phyloP scores from a whole-genome alignment of 257 asterid species.

The Buddleja alternifolia region DNA sequence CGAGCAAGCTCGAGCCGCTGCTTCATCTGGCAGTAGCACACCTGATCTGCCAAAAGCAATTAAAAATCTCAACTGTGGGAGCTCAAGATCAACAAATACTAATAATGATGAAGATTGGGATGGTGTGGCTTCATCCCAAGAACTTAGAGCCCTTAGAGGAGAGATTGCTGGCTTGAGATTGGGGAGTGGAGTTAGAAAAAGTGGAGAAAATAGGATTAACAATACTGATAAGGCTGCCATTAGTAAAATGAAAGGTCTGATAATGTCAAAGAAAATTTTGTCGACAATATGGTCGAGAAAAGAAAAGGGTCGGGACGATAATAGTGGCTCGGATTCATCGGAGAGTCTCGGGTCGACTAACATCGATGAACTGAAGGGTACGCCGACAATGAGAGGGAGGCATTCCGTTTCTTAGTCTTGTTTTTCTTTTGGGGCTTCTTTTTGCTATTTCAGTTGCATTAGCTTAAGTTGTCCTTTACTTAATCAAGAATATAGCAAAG shows the following conservation, averaged over 20 bases:
- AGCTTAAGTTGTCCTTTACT: constrained; percentile 22
- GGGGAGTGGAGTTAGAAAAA: constrained; percentile 46
- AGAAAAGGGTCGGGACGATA: constrained; percentile 52
- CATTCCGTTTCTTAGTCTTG: constrained; percentile 57
- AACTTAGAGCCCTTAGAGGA: constrained; percentile 66
- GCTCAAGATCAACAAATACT: constrained; percentile 64
- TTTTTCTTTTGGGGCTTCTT: no score
- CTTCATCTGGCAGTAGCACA: constrained; percentile 71
- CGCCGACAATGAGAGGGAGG: constrained; percentile 64
- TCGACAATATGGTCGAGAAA: constrained; percentile 66
- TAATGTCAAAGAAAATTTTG: constrained; percentile 57
- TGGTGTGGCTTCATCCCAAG: constrained; percentile 64
- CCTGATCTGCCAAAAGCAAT: constrained; percentile 71
- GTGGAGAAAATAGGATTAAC: constrained; percentile 30
- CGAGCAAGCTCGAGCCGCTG: constrained; percentile 73
- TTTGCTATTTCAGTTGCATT: constrained; percentile 12
- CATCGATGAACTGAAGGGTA: constrained; percentile 50
- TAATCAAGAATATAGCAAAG: constrained; percentile 18
- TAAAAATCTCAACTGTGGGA: constrained; percentile 56
- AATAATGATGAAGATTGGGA: constrained; percentile 85
- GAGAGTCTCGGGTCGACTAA: constrained; percentile 63
- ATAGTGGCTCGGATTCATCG: constrained; percentile 74
- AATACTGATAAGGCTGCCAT: constrained; percentile 46
- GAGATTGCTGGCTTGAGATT: constrained; percentile 64
- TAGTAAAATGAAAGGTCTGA: constrained; percentile 57